Base-by-base conservation (phyloP, 371 early-diverging fungal species). In the Lichtheimia corymbifera region DNA sequence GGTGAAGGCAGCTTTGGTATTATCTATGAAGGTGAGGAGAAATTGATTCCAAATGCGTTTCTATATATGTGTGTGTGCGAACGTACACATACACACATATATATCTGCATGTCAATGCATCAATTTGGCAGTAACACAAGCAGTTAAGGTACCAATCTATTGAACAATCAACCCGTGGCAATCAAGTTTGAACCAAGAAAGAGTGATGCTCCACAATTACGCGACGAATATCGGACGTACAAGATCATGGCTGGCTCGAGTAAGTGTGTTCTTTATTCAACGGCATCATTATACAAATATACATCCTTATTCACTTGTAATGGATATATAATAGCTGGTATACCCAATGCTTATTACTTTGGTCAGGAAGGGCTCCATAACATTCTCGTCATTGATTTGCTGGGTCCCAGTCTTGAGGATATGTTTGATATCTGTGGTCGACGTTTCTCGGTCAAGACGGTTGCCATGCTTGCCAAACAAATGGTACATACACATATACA, bases 341-440 rank as follows among this genome's bases (percentile, higher is more conserved):
- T 96, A 58, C 96, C 97, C 12, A 79, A 68, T 51, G 93, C 90
- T 13, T 92, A 92, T 67, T 93, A 95, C 76, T 96, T 93, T 82
- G 95, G 95, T 49, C 93, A 92, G 68, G 97, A 96, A 74, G 95
- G 95, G 5, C 83, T 94, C 15, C 92, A 95, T 71, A 95, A 93
- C 73, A 83, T 94, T 28, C 84, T 96, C 11, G 91, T 95, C 65
- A 94, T 99, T 65, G 99, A 99, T 72, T 76, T 98, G 62, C 87
- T 99, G n/a, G 99, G 99, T 4, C 92, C 92, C 12, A 90, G 90
- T 61, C 79, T 99, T 20, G 97, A 98, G 72, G 95, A 97, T 76
- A 84, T 97, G 71, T 99, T 98, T 79, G 95, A 94, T 70, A 79
- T 91, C 67, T 95, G 97, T 73, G 83, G 89, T 22, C 85, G 96